Evolutionary conservation across 148 eudicot genomes (phyloP), one percentile per base, ranked within the genome.

Genomic region (Vaccinium vitisidaea): DNA sequence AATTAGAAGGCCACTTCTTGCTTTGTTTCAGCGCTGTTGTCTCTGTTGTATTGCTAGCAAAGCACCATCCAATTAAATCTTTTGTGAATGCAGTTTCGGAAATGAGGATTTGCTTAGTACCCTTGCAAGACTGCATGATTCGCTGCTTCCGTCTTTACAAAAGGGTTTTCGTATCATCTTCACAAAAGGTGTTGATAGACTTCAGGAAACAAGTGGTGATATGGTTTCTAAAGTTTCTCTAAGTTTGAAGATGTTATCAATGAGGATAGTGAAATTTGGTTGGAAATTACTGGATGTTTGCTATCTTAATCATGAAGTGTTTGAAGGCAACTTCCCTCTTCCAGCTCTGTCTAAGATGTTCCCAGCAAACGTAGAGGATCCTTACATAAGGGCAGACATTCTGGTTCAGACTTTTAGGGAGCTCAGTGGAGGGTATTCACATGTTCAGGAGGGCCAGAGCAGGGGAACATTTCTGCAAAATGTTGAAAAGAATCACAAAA

Each of bases 301-400:
- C 88, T 96, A 93, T 85, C 88, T 96, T 30, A 90, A 92, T 84
- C 93, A 94, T 54, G 94, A 96, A 75, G 89, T 89, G 74, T 94
- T 93, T 86, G 87, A 86, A 83, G 89, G 79, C 16, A 52, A 84
- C 82, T 82, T 88, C 90, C 89, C 91, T 84, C 86, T 91, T 81
- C 95, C 95, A 30, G 84, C 86, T 89, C 86, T 91, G 82, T 83
- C 88, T 85, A 95, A 96, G 90, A 96, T 96, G 90, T 95, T 93
- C 88, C 99, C 99, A 46, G 95, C 98, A 81, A 93, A 87, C 61
- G 95, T 96, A 61, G 99, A 93, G 88, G 98, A 96, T 88, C 97
- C 98, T 86, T 77, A 87, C 23, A 89, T 96, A 82, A 90, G 99
- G 90, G 93, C 98, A 81, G 99, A 96, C 84, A 92, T 96, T 87